Evolutionary conservation across 345 rosid genomes (phyloP).

Genomic region (Turritis glabra): DNA sequence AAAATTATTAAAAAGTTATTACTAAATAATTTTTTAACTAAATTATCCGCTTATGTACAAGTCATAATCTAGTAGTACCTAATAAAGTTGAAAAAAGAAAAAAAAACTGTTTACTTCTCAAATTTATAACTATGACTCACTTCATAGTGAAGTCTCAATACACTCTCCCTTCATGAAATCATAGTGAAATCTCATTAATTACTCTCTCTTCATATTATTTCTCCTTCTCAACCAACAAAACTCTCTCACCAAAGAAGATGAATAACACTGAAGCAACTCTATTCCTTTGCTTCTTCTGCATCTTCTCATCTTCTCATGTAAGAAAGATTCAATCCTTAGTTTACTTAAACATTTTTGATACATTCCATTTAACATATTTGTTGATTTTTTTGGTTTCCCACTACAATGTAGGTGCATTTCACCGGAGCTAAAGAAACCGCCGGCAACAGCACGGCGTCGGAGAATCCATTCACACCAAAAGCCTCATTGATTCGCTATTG

Average conservation of each 20-base stretch:
- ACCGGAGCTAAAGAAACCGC: constrained; percentile 28
- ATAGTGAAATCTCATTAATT: constrained; percentile 28
- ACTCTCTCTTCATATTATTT: constrained; percentile 34
- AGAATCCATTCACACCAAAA: constrained; percentile 67
- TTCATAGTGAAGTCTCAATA: not conserved
- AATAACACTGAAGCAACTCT: constrained; percentile 18
- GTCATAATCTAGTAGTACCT: not conserved
- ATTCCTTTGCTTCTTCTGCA: constrained; percentile 18
- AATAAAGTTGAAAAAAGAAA: not conserved
- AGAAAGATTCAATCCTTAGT: constrained; percentile 1
- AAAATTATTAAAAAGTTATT: not conserved
- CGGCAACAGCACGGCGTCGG: constrained; percentile 8
- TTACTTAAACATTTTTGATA: not conserved
- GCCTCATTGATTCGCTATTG: constrained; percentile 83
- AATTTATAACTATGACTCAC: not conserved
- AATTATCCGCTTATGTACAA: not conserved
- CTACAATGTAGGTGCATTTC: constrained; percentile 17
- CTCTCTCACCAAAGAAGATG: constrained; percentile 29
- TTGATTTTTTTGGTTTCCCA: too few relatives aligned
- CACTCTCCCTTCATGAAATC: constrained; percentile 17
- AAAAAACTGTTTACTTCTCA: not conserved
- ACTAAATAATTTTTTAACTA: not conserved
- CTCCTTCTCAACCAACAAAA: constrained; percentile 31
- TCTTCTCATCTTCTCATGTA: constrained; percentile 29
- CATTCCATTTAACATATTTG: not conserved